phyloP scores from a whole-genome alignment of 192 early-diverging fungal species.

The Podila horticola region DNA sequence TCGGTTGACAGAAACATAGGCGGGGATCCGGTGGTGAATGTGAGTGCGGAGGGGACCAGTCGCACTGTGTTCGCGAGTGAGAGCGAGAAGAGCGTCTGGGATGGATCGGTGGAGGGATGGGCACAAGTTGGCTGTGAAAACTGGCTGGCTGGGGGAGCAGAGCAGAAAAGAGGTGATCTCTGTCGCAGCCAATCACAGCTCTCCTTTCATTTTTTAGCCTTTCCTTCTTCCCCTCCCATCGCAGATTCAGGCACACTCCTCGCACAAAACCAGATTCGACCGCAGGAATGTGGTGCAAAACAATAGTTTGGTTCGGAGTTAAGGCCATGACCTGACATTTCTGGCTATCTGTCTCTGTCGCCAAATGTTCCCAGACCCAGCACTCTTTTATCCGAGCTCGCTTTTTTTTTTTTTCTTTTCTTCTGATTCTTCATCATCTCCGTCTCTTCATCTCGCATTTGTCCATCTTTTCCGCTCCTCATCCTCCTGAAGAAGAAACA shows the following conservation, averaged over 20 bases:
- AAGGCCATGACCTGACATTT: conserved; percentile 1
- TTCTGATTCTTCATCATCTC: conserved; percentile 8
- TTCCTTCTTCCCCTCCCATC: neutral
- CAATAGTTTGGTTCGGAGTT: neutral
- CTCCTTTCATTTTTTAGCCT: neutral
- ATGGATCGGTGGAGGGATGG: neutral
- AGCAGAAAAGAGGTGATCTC: conserved; percentile 50
- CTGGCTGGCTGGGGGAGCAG: too few species aligned
- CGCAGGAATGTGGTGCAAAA: neutral
- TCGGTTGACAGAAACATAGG: too few species aligned
- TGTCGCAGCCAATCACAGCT: conserved; percentile 43
- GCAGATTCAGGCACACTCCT: too few species aligned
- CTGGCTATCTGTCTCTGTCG: neutral
- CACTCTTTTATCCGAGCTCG: neutral
- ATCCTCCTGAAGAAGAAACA: neutral
- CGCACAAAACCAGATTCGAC: neutral
- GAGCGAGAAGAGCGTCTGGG: too few species aligned
- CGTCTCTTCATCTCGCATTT: conserved; percentile 1
- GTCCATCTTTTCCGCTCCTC: conserved; percentile 4
- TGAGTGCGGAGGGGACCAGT: too few species aligned
- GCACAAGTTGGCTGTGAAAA: neutral
- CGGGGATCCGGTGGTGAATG: too few species aligned
- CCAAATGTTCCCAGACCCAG: too few species aligned
- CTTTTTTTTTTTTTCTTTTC: neutral
- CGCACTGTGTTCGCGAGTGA: too few species aligned